Base-by-base conservation (phyloP, 805 yeast genomes). In the Brettanomyces naardenensis region DNA sequence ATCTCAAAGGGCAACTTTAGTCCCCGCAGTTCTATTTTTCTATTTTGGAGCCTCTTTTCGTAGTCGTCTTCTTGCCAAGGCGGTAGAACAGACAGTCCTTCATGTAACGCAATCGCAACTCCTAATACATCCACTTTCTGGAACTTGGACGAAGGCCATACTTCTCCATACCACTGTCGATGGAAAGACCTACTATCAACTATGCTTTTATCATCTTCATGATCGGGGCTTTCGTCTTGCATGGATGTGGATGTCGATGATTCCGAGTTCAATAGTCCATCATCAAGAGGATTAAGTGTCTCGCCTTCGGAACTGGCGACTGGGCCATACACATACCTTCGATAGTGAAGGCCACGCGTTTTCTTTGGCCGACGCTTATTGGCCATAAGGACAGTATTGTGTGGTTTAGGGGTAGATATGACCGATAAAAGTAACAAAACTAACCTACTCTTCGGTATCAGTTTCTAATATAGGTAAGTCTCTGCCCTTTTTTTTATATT, bases 281-380 rank as follows among this genome's bases (percentile, higher is more conserved):
- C 26, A 31, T 31, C 34, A 5, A 31, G n/a, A 6, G 25, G 26
- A 20, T 17, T 6, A 20, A 20, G 4, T 13, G 10, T 13, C 2
- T 20, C 23, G 15, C 13, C 14, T 9, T 21, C 34, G 13, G 11
- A 13, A n/a, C n/a, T 23, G 26, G 7, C 17, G 6, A 31, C 26
- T n/a, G 17, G 14, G 23, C 73, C 69, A 48, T 75, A 77, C 33
- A 73, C 87, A 56, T 85, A 86, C 58, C 80, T 73, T 58, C 78
- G 71, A 61, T 84, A 88, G 28, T 52, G 53, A 5, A 89, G 88
- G 39, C 88, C 87, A 44, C 80, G 78, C 33, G 72, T 66, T 68
- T 88, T 82, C 67, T 81, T 82, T 9, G 95, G 88, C 56, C 97
- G 72, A 52, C 89, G 64, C 59, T 87, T 88, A 61, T 88, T 88